Base-by-base conservation (phyloP, 371 early-diverging fungal species). In the Thermomucor indicae-seudaticae region DNA sequence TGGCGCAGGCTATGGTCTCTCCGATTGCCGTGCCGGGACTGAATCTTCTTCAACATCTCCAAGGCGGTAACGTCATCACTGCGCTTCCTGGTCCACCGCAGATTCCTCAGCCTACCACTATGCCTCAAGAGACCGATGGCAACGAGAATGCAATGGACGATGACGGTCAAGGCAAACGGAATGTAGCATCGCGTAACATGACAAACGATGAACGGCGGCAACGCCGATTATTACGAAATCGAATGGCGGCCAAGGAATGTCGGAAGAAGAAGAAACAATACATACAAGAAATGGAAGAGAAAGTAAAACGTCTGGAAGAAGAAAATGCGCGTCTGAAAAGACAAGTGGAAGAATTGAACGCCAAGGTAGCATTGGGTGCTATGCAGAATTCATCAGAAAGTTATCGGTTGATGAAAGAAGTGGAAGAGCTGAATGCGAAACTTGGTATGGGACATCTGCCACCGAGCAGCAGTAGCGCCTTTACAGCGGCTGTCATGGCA, bases 241-340 rank as follows among this genome's bases (percentile, higher is more conserved):
- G 88, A 6, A 70, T 88, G 24, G 90, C 90, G 1, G 90, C 90
- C 35, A 87, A 88, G 63, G 90, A 90, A 56, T 90, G 90, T 42
- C 84, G 90, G 22, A 86, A 85, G 46, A 90, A 90, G 70, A 90
- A 90, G 65, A 90, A 90, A 61, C 81, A 75, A 16, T 86, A 85
- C 56, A 83, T 90, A 29, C 72, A 72, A 29, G 85, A 84, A 29
- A 77, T 90, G 57, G 88, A 90, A 52, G 80, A 82, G 30, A 81
- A 84, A 39, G 76, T 85, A 19, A 57, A 69, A 8, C 61, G 70
- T 20, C 53, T 90, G n/a, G 83, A 84, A 50, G 73, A 80, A 24
- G 86, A 90, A 39, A 87, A 87, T 56, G 55, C 67, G 0, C 64
- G 61, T 4, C 51, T 87, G 46, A 67, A 70, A 44, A 79, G 83